Conservation (phyloP, 345 rosid genomes). For the Acer campestre region DNA sequence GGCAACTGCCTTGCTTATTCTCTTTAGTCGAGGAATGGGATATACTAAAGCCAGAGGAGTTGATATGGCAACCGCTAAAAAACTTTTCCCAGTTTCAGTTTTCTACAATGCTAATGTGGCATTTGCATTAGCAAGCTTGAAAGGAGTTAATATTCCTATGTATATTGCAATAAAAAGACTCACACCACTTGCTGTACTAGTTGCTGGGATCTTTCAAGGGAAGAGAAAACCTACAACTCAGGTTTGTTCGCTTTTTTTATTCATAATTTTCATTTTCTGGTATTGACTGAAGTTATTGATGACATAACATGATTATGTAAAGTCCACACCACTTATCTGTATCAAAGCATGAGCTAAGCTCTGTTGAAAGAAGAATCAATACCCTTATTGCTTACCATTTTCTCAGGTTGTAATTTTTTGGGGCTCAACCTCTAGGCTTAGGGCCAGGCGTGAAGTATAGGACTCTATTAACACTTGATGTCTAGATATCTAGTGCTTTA, state of each 20-base stretch:
- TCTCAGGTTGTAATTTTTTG: background rate
- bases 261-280: background rate
- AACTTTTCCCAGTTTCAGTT: slow-evolving; percentile 79
- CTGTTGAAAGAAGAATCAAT: background rate
- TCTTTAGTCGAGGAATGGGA: slow-evolving; percentile 69
- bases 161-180: slow-evolving; percentile 97
- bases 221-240: slow-evolving; percentile 80
- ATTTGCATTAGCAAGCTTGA: slow-evolving; percentile 96
- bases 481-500: background rate
- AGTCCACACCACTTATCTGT: background rate
- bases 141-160: slow-evolving; percentile 98
- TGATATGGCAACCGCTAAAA: slow-evolving; percentile 65
- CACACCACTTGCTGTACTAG: slow-evolving; percentile 86
- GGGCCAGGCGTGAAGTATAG: background rate
- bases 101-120: slow-evolving; percentile 99
- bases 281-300: background rate
- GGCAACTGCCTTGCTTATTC: slow-evolving; percentile 81
- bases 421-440: background rate
- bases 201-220: slow-evolving; percentile 70
- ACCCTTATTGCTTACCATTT: background rate
- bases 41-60: slow-evolving; percentile 62
- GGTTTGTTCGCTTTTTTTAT: slow-evolving; percentile 41
- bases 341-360: background rate
- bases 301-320: background rate
- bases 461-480: background rate